Conservation (phyloP, 768 basidiomycete species). For the Tricholoma matsutake region DNA sequence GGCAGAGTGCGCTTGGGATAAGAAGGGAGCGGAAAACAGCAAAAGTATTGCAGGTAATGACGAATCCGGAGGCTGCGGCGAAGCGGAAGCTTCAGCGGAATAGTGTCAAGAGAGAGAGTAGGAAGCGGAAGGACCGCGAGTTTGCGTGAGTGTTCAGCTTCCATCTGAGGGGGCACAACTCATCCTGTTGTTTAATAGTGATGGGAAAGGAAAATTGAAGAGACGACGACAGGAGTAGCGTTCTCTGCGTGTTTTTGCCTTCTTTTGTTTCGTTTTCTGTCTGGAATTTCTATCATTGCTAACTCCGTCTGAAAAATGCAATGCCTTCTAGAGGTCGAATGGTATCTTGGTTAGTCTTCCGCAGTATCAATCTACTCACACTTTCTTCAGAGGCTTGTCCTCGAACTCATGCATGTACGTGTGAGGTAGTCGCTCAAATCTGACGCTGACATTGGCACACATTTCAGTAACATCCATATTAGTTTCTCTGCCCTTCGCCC, state of each 20-base stretch:
- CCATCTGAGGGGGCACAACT: background rate
- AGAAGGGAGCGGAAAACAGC: constrained; percentile 70
- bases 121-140: constrained; percentile 67
- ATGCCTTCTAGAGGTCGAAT: too few relatives aligned
- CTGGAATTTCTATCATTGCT: too few relatives aligned
- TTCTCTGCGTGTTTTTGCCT: background rate
- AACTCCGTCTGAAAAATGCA: too few relatives aligned
- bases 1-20: constrained; percentile 64
- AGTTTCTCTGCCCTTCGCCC: too few relatives aligned
- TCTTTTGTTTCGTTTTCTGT: background rate
- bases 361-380: too few relatives aligned
- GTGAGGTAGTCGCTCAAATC: too few relatives aligned
- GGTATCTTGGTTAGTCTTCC: too few relatives aligned
- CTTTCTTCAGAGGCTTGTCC: too few relatives aligned
- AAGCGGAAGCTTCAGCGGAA: constrained; percentile 73
- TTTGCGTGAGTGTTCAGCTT: constrained; percentile 51
- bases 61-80: constrained; percentile 74
- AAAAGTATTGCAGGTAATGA: constrained; percentile 55
- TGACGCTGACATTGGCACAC: too few relatives aligned
- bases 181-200: constrained; percentile 5
- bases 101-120: constrained; percentile 76
- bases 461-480: too few relatives aligned
- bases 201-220: constrained; percentile 17
- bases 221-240: constrained; percentile 13
- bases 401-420: too few relatives aligned